These are phyloP conservation scores for Naganishia liquefaciens DNA, from an alignment of 1,284 basidiomycete species.

Conservation along the genomic window DNA sequence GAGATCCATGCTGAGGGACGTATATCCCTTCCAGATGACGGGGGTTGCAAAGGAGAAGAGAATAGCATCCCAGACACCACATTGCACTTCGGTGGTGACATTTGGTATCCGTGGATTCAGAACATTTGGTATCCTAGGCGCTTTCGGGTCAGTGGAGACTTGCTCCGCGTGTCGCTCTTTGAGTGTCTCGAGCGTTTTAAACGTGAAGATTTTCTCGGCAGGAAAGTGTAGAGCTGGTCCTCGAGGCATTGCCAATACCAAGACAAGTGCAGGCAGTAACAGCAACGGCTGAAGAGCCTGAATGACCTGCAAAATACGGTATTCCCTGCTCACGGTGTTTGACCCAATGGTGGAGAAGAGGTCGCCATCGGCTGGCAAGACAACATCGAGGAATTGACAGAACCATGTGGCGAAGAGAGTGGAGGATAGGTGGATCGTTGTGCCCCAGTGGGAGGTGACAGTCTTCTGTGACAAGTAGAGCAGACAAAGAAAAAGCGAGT, in stretches of 20 bases:
- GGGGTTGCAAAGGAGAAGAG: slow-evolving; percentile 80
- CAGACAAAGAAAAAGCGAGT: slow-evolving; percentile 61
- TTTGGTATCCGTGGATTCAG: slow-evolving; percentile 46
- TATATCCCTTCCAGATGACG: slow-evolving; percentile 77
- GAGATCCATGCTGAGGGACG: slow-evolving; percentile 71
- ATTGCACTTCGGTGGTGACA: slow-evolving; percentile 51
- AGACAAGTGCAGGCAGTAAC: slow-evolving; percentile 58
- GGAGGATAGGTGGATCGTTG: slow-evolving; percentile 66
- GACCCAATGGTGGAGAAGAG: slow-evolving; percentile 23
- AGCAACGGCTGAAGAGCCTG: slow-evolving; percentile 57
- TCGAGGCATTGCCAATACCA: slow-evolving; percentile 64
- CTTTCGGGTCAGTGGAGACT: slow-evolving; percentile 36
- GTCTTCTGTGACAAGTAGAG: slow-evolving; percentile 61
- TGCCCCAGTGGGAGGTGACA: slow-evolving; percentile 61
- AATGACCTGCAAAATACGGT: slow-evolving; percentile 18
- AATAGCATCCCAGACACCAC: slow-evolving; percentile 64
- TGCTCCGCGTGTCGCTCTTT: slow-evolving; percentile 26
- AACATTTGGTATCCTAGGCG: slow-evolving; percentile 33
- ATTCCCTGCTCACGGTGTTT: slow-evolving; percentile 6
- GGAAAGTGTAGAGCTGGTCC: slow-evolving; percentile 75
- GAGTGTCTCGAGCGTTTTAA: slow-evolving; percentile 59
- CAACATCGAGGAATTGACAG: slow-evolving; percentile 59
- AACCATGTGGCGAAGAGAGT: slow-evolving; percentile 56
- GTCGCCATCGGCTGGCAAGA: slow-evolving; percentile 34
- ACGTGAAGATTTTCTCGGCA: slow-evolving; percentile 68